These are phyloP conservation scores for Camellia japonica DNA, from an alignment of 148 eudicot genomes.

Conservation along the genomic window DNA sequence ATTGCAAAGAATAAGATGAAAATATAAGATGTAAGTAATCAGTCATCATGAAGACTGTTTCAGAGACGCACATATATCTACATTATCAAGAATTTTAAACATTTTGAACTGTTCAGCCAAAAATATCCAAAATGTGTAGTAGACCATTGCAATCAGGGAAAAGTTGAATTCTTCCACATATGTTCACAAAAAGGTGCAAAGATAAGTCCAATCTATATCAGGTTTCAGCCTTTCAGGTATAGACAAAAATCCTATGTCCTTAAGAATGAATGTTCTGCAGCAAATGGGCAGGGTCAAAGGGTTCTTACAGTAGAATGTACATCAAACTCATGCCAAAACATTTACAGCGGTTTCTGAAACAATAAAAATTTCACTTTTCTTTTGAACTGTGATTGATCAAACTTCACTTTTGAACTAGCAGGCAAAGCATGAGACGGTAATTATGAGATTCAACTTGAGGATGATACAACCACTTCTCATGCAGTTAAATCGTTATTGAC, in stretches of 20 bases:
- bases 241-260: not conserved
- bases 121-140: not conserved
- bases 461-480: not conserved
- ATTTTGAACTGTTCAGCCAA: not conserved
- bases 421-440: not conserved
- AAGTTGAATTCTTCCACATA: not conserved
- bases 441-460: constrained; percentile 9
- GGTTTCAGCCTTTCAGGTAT: constrained; percentile 7
- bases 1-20: not conserved
- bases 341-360: not conserved
- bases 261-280: not conserved
- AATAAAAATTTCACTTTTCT: too few species aligned
- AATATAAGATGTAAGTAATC: not conserved
- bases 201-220: not conserved
- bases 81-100: not conserved
- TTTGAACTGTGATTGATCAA: not conserved
- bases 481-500: not conserved
- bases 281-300: not conserved
- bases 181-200: not conserved
- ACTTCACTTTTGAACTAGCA: not conserved
- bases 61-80: not conserved
- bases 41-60: not conserved
- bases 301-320: not conserved
- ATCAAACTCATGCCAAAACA: not conserved
- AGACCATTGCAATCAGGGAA: not conserved